phyloP scores from a whole-genome alignment of 2,329 filamentous ascomycete genomes.

The Phymatotrichopsis omnivora region DNA sequence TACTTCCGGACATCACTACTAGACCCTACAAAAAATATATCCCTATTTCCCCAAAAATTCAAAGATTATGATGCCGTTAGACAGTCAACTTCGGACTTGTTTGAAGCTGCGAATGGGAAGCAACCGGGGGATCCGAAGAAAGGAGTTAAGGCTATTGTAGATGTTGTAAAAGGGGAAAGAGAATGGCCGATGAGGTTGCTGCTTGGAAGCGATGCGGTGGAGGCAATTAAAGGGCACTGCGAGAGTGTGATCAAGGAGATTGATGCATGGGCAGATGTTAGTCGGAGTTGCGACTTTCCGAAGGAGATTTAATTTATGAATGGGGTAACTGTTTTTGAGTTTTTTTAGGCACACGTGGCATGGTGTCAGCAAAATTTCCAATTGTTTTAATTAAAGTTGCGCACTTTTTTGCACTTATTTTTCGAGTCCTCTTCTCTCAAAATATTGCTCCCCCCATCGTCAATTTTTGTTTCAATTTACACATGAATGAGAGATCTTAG shows the following conservation, averaged over 20 bases:
- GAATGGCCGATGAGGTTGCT: slow-evolving; percentile 33
- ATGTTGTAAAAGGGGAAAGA: slow-evolving; percentile 34
- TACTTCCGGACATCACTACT: slow-evolving; percentile 44
- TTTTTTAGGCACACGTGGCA: too few relatives aligned
- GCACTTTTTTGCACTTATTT: too few relatives aligned
- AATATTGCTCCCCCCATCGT: too few relatives aligned
- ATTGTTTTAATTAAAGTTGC: too few relatives aligned
- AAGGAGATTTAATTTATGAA: too few relatives aligned
- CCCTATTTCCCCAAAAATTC: slow-evolving; percentile 27
- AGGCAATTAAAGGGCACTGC: slow-evolving; percentile 31
- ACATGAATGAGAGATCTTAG: too few relatives aligned
- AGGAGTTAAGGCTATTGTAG: slow-evolving; percentile 36
- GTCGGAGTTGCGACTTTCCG: slow-evolving; percentile 25
- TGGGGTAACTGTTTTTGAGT: too few relatives aligned
- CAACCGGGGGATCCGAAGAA: slow-evolving; percentile 39
- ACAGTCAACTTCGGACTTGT: slow-evolving; percentile 28
- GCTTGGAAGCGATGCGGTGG: slow-evolving; percentile 35
- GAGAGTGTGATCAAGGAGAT: slow-evolving; percentile 21
- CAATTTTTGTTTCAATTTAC: too few relatives aligned
- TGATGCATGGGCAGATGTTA: slow-evolving; percentile 27
- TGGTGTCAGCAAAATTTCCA: too few relatives aligned
- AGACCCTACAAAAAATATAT: slow-evolving; percentile 14
- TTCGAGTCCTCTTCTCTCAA: too few relatives aligned
- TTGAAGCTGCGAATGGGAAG: slow-evolving; percentile 32
- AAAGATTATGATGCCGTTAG: slow-evolving; percentile 32